Percentiles rank a stretch among this genome's conserved stretches.
These are phyloP conservation scores for Acanthamoeba rhysodes DNA, from an alignment of 208 protist genomes.

Conservation along the genomic window DNA sequence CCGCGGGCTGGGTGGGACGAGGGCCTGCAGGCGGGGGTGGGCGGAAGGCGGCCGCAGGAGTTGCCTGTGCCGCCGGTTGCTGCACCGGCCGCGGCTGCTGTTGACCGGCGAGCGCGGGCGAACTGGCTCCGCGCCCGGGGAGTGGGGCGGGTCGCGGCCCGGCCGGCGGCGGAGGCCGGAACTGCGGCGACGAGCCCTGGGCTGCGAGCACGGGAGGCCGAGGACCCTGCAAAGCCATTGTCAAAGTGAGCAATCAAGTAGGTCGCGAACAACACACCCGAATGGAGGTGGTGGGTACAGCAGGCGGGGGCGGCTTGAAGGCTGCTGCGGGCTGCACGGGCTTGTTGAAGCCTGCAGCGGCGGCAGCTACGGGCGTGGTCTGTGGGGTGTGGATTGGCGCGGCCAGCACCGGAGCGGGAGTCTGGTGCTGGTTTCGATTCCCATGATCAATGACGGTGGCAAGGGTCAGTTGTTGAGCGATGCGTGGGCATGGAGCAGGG, in stretches of 20 bases:
- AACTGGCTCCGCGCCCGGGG: neutral
- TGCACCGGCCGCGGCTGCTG: neutral
- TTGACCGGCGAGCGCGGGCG: no score
- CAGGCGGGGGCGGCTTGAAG: conserved; percentile 26
- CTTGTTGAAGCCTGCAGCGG: neutral
- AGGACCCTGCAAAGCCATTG: neutral
- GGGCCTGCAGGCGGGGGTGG: neutral
- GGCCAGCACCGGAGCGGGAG: neutral
- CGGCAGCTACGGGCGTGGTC: neutral
- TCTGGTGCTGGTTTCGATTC: neutral
- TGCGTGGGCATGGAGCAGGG: neutral
- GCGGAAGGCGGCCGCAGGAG: neutral
- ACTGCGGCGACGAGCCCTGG: neutral
- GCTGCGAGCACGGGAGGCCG: neutral
- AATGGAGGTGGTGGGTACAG: neutral
- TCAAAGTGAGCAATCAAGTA: neutral
- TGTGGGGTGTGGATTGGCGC: neutral
- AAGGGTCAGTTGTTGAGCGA: no score
- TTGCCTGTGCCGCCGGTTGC: neutral
- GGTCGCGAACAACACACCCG: neutral
- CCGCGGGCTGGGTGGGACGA: conserved; percentile 1
- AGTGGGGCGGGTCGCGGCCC: conserved; percentile 17
- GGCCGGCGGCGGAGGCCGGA: conserved; percentile 39
- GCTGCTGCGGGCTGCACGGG: neutral
- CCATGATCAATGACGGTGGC: no score